Evolutionary conservation across 1,139 yeast species (phyloP).

Genomic region (Kluyveromyces sp.): DNA sequence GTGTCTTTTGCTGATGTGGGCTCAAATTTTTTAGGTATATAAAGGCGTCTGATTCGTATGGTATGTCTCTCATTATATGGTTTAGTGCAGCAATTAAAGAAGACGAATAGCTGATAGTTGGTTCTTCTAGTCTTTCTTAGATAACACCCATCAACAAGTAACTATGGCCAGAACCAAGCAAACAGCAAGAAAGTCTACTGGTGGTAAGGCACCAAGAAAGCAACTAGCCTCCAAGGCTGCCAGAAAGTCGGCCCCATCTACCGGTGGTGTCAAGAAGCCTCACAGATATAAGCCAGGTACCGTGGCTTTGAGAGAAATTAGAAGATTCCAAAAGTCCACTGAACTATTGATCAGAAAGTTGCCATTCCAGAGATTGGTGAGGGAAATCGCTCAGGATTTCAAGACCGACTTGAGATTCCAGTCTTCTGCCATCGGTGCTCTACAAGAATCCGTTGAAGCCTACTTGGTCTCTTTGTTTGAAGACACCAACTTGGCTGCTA

Average conservation of each 20-base stretch:
- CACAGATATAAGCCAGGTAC: conserved; percentile 99
- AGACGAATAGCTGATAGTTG: too few relatives aligned
- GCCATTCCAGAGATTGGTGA: conserved; percentile 97
- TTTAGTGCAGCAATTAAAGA: too few relatives aligned
- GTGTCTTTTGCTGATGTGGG: too few relatives aligned
- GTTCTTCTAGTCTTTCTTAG: background rate
- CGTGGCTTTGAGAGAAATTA: conserved; percentile 97
- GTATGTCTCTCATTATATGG: too few relatives aligned
- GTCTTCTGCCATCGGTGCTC: conserved; percentile 97
- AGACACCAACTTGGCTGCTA: conserved; percentile 98
- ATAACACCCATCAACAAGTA: background rate
- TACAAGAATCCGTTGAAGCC: conserved; percentile 98
- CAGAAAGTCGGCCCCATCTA: conserved; percentile 94
- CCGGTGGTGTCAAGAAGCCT: conserved; percentile 99
- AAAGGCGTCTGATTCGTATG: background rate
- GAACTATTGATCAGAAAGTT: conserved; percentile 95
- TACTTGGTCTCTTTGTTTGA: conserved; percentile 86
- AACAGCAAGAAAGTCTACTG: conserved; percentile 98
- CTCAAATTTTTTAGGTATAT: too few relatives aligned
- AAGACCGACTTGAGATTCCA: conserved; percentile 98
- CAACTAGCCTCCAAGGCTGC: conserved; percentile 99
- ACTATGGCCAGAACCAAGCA: conserved; percentile 97
- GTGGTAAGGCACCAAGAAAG: conserved; percentile 99
- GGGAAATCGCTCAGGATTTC: conserved; percentile 98
- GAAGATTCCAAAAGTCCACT: conserved; percentile 98